Percentiles rank a stretch among this genome's conserved stretches.
Evolutionary conservation across 2,329 filamentous ascomycete genomes (phyloP).

Genomic region (Botrytis galanthina): DNA sequence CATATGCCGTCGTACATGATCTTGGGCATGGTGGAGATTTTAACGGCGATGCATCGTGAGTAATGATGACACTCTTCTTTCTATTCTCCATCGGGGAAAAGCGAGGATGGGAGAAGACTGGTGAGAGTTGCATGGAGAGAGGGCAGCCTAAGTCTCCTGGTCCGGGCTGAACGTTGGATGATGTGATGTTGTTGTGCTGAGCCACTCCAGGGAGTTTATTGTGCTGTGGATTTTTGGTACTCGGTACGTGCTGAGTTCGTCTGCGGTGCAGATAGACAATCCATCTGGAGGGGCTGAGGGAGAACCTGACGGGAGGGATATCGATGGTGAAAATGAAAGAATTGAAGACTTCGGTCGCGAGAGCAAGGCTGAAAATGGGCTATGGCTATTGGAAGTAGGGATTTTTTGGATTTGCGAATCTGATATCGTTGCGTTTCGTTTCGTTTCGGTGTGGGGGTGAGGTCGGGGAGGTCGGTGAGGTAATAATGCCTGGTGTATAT

Average conservation of each 20-base stretch:
- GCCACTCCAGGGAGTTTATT: conserved; percentile 7
- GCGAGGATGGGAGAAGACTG: neutral
- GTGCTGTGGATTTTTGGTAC: neutral
- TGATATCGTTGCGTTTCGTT: conserved; percentile 6
- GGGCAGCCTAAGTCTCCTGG: conserved; percentile 6
- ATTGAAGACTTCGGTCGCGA: neutral
- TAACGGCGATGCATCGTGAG: neutral
- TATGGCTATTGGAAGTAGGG: neutral
- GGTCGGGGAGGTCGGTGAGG: neutral
- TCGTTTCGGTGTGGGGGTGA: neutral
- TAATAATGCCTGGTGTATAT: conserved; percentile 5
- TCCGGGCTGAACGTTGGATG: conserved; percentile 17
- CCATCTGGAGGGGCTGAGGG: neutral
- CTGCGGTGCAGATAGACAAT: neutral
- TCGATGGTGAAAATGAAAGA: neutral
- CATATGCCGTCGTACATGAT: conserved; percentile 20
- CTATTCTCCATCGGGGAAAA: neutral
- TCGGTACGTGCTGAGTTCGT: conserved; percentile 8
- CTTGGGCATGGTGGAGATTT: conserved; percentile 11
- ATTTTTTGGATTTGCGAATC: neutral
- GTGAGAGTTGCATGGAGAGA: neutral
- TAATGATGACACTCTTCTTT: conserved; percentile 4
- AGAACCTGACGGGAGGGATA: neutral
- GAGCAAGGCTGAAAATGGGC: conserved; percentile 11
- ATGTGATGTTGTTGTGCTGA: conserved; percentile 13